Base-by-base conservation (phyloP, 2,329 filamentous ascomycete species). In the Arthroderma sp. region DNA sequence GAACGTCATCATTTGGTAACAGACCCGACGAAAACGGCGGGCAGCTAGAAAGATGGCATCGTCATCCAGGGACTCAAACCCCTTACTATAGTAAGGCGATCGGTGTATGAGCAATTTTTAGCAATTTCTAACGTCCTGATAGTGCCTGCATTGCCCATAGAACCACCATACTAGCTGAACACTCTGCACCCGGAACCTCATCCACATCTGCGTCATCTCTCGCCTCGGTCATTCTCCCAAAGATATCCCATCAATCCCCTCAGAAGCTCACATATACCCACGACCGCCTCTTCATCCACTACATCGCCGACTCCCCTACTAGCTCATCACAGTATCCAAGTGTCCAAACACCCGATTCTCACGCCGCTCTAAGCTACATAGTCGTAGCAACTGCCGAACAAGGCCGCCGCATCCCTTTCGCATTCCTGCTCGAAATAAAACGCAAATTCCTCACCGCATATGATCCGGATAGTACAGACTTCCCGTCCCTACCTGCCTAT, bases 231-330 rank as follows among this genome's bases (percentile, higher is more conserved):
- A 87, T 98, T 69, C 86, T 98, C 38, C 91, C 93, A 47, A 94
- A 94, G 65, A 94, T 98, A 71, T 74, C 75, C 45, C 91, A 98
- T 69, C 68, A 72, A 51, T 70, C 74, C 29, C 74, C 87, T 1
- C 80, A 94, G 60, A 95, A 95, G 68, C 78, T 94, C 53, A 96
- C 89, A 44, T 95, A 94, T 70, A 93, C 86, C 36, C 87, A 95
- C 66, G 84, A 87, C 67, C 73, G 81, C 48, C 81, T 93, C 64
- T 86, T 91, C 72, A 91, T 96, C 65, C 89, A 98, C 74, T 95
- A 94, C 72, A 83, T 96, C 60, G 78, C 88, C 58, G 84, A 91
- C 60, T 80, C 86, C 0, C 81, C 86, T 6, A 81, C 80, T 76
- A 55, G 76, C 81, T 58, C 69, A 69, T 46, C 53, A 6, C 53